These are phyloP conservation scores for Calocybe gambosa DNA, from an alignment of 1,284 basidiomycete species.

Conservation along the genomic window DNA sequence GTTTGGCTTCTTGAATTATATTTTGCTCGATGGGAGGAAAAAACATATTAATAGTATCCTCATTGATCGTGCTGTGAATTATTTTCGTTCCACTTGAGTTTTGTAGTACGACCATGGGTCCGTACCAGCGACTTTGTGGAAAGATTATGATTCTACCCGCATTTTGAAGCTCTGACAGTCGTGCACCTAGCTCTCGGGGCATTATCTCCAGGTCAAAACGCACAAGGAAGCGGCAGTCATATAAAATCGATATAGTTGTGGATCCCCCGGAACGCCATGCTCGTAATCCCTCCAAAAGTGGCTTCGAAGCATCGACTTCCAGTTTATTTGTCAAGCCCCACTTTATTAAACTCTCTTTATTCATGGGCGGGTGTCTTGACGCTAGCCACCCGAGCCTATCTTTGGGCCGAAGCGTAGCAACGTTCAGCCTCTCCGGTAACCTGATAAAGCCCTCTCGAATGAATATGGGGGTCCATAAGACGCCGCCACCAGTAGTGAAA, in stretches of 20 bases:
- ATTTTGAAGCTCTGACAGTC: neutral
- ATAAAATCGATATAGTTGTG: conserved; percentile 37
- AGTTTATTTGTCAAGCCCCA: conserved; percentile 18
- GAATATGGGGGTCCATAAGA: conserved; percentile 54
- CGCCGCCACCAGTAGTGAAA: conserved; percentile 51
- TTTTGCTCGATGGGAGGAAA: neutral
- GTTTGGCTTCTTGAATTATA: conserved; percentile 11
- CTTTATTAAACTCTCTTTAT: conserved; percentile 12
- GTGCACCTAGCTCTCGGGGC: conserved; percentile 23
- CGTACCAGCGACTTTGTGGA: conserved; percentile 37
- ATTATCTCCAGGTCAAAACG: conserved; percentile 37
- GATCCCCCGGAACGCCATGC: conserved; percentile 16
- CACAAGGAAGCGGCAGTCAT: conserved; percentile 55
- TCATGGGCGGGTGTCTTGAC: conserved; percentile 26
- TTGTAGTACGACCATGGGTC: conserved; percentile 38
- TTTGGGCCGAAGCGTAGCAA: conserved; percentile 10
- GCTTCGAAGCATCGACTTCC: conserved; percentile 31
- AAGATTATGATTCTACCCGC: conserved; percentile 26
- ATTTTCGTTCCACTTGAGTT: conserved; percentile 8
- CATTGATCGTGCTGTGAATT: conserved; percentile 20
- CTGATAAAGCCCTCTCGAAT: conserved; percentile 22
- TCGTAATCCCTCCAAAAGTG: conserved; percentile 20
- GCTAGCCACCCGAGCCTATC: conserved; percentile 32
- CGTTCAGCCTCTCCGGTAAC: conserved; percentile 14
- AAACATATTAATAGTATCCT: conserved; percentile 5